phyloP scores from a whole-genome alignment of 805 yeast genomes.

The Metschnikowia similis region DNA sequence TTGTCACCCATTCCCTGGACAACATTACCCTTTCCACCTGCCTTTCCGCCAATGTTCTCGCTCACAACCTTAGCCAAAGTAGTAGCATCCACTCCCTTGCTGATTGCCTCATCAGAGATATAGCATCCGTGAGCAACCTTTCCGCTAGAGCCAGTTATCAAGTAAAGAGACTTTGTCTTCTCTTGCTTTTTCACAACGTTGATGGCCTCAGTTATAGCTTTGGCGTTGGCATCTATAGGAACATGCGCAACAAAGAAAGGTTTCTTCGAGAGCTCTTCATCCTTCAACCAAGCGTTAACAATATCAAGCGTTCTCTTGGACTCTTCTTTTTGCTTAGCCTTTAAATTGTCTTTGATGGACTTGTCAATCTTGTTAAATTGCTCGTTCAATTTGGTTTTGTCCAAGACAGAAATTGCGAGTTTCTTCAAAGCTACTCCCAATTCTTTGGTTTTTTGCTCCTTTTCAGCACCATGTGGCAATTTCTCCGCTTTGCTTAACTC shows the following conservation, averaged over 20 bases:
- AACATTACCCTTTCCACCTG: slow-evolving; percentile 97
- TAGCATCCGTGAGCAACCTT: slow-evolving; percentile 96
- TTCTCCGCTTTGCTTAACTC: slow-evolving; percentile 56
- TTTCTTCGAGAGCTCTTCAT: slow-evolving; percentile 42
- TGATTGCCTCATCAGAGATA: slow-evolving; percentile 65
- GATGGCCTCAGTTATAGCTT: slow-evolving; percentile 91
- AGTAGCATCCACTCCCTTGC: slow-evolving; percentile 68
- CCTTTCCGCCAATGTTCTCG: slow-evolving; percentile 84
- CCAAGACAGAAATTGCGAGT: slow-evolving; percentile 73
- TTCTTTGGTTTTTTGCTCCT: slow-evolving; percentile 81
- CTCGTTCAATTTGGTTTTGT: slow-evolving; percentile 70
- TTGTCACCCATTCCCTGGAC: slow-evolving; percentile 97
- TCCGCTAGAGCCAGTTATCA: slow-evolving; percentile 65
- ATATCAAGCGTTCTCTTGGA: slow-evolving; percentile 74
- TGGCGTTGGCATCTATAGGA: slow-evolving; percentile 75
- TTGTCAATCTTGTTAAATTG: slow-evolving; percentile 79
- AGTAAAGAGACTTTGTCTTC: slow-evolving; percentile 70
- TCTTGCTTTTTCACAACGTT: slow-evolving; percentile 73
- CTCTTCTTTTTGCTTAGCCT: slow-evolving; percentile 84
- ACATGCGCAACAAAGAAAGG: slow-evolving; percentile 63
- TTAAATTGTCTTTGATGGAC: slow-evolving; percentile 80
- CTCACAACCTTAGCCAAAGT: slow-evolving; percentile 72
- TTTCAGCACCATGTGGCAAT: slow-evolving; percentile 67
- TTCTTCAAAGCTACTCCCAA: slow-evolving; percentile 80
- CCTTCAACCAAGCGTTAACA: slow-evolving; percentile 63